These are phyloP conservation scores for Colletotrichum musicola DNA, from an alignment of 2,329 filamentous ascomycete species.

Conservation along the genomic window DNA sequence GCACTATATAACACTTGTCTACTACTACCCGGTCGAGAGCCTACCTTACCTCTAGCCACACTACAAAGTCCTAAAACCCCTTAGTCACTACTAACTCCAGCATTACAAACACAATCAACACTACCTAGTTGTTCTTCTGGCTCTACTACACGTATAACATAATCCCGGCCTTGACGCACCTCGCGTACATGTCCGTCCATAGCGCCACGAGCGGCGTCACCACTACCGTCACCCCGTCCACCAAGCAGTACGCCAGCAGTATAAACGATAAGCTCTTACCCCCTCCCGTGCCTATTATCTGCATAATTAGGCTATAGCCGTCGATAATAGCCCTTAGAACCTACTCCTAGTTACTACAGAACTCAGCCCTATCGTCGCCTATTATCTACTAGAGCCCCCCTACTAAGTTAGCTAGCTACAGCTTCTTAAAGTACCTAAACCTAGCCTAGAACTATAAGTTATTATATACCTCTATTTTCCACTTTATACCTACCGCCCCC, in stretches of 20 bases:
- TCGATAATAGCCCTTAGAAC: neutral
- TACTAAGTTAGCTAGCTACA: neutral
- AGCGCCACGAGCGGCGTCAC: neutral
- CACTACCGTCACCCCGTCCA: neutral
- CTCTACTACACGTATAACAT: neutral
- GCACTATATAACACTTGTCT: neutral
- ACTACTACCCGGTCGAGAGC: neutral
- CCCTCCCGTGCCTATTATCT: neutral
- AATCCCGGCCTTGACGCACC: too few relatives aligned
- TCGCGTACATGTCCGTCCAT: neutral
- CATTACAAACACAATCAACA: neutral
- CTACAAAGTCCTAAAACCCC: neutral
- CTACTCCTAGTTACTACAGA: neutral
- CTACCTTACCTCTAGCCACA: neutral
- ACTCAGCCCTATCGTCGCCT: neutral
- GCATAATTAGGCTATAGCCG: neutral
- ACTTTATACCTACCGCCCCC: neutral
- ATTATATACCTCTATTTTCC: neutral
- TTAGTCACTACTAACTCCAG: neutral
- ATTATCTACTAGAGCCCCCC: neutral
- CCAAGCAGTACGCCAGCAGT: neutral
- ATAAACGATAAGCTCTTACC: conserved; percentile 18
- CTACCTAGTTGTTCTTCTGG: neutral
- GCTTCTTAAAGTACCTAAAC: neutral
- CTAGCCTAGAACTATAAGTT: neutral